Percentiles rank a stretch among this genome's conserved stretches.
Conservation (phyloP, 768 basidiomycete genomes). For the Asterophora parasitica region DNA sequence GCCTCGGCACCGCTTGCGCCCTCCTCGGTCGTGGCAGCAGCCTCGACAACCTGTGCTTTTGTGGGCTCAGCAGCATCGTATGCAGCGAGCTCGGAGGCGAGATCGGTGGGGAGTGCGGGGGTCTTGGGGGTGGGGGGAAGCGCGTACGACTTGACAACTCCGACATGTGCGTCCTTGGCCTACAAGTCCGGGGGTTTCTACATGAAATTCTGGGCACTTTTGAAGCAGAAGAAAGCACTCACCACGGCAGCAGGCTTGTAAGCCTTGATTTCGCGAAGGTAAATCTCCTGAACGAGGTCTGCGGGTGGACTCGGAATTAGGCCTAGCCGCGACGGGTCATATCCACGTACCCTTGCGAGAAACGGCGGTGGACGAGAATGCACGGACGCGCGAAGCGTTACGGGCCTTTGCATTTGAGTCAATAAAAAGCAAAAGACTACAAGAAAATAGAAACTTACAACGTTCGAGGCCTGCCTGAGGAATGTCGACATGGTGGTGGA, state of each 20-base stretch:
- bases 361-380: constrained; percentile 56
- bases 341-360: constrained; percentile 57
- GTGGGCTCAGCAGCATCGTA: constrained; percentile 83
- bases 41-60: constrained; percentile 31
- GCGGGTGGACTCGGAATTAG: constrained; percentile 38
- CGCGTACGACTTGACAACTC: constrained; percentile 77
- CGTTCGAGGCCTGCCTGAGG: constrained; percentile 53
- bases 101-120: constrained; percentile 74
- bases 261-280: constrained; percentile 81
- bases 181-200: constrained; percentile 24
- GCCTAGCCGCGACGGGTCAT: not conserved
- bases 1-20: constrained; percentile 61
- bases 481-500: constrained; percentile 61
- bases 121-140: constrained; percentile 69
- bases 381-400: constrained; percentile 43
- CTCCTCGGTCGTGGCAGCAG: constrained; percentile 32
- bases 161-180: constrained; percentile 90
- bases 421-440: not conserved
- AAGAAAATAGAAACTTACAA: constrained; percentile 31
- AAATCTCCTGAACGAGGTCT: constrained; percentile 94
- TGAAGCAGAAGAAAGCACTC: constrained; percentile 27
- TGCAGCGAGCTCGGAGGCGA: constrained; percentile 82
- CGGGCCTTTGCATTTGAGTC: constrained; percentile 38
- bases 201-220: not conserved
- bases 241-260: constrained; percentile 80